A percentile compares a stretch with the other conserved stretches of the same genome.
Conservation (phyloP, 441 rosid genomes). For the Pelargonium australe region DNA sequence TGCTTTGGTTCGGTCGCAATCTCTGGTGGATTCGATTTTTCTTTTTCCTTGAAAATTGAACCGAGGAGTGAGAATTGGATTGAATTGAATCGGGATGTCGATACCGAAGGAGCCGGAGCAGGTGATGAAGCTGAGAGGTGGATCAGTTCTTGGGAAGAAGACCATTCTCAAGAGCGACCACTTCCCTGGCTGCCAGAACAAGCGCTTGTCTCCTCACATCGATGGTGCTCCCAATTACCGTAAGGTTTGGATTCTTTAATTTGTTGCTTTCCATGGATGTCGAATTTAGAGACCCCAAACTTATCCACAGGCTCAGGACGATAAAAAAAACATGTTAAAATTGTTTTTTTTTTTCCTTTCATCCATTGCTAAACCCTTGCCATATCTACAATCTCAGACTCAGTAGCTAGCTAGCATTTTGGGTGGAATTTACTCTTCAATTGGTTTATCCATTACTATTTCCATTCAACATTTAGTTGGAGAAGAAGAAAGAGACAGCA, state of each 20-base stretch:
- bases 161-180: conserved; percentile 97
- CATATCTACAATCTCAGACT: not conserved
- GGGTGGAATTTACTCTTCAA: not conserved
- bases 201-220: conserved; percentile 82
- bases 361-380: not conserved
- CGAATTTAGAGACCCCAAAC: not conserved
- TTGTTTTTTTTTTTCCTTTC: not conserved
- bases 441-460: not conserved
- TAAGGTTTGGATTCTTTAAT: conserved; percentile 43
- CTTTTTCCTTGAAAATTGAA: not conserved
- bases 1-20: not conserved
- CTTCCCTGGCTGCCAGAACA: conserved; percentile 95
- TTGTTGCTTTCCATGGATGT: not conserved
- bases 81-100: conserved; percentile 37
- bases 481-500: not conserved
- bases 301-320: not conserved
- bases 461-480: not conserved
- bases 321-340: not conserved
- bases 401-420: not conserved
- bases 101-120: conserved; percentile 80
- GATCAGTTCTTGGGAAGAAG: conserved; percentile 92
- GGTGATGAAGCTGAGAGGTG: conserved; percentile 91
- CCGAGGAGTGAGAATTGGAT: not conserved
- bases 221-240: conserved; percentile 99
- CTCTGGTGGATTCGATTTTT: not conserved